A percentile compares a stretch with the other conserved stretches of the same genome.
These are phyloP conservation scores for Silene conica DNA, from an alignment of 148 eudicot species.

Conservation along the genomic window DNA sequence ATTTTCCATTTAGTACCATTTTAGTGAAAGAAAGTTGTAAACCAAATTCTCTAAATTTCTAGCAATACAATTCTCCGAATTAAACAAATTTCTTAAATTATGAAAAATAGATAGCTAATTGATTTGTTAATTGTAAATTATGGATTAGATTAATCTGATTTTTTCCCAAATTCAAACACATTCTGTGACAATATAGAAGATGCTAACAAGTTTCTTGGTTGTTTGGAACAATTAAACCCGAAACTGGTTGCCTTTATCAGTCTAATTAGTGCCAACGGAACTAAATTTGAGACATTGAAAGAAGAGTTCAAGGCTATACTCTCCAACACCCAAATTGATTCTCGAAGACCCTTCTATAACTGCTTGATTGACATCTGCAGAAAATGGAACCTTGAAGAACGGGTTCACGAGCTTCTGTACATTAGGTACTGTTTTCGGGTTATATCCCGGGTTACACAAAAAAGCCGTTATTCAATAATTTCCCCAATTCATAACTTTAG, in stretches of 20 bases:
- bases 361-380: constrained; percentile 91
- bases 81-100: too few species aligned
- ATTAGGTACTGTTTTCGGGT: constrained; percentile 61
- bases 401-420: constrained; percentile 90
- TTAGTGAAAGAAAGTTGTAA: too few species aligned
- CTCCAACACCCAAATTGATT: constrained; percentile 50
- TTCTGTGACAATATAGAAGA: constrained; percentile 56
- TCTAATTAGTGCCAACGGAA: constrained; percentile 34
- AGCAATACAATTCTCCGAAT: too few species aligned
- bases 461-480: too few species aligned
- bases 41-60: too few species aligned
- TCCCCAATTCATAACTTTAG: too few species aligned
- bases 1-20: too few species aligned
- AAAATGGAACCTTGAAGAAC: constrained; percentile 46
- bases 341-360: constrained; percentile 85
- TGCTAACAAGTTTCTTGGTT: constrained; percentile 46
- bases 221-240: constrained; percentile 64
- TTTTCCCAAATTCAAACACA: too few species aligned
- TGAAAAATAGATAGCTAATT: too few species aligned
- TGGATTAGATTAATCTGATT: too few species aligned
- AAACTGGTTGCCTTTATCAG: constrained; percentile 54
- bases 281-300: constrained; percentile 48
- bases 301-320: constrained; percentile 65
- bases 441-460: constrained; percentile 84
- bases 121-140: too few species aligned